Base-by-base conservation (phyloP, 768 basidiomycete species). In the Steccherinum ochraceum region DNA sequence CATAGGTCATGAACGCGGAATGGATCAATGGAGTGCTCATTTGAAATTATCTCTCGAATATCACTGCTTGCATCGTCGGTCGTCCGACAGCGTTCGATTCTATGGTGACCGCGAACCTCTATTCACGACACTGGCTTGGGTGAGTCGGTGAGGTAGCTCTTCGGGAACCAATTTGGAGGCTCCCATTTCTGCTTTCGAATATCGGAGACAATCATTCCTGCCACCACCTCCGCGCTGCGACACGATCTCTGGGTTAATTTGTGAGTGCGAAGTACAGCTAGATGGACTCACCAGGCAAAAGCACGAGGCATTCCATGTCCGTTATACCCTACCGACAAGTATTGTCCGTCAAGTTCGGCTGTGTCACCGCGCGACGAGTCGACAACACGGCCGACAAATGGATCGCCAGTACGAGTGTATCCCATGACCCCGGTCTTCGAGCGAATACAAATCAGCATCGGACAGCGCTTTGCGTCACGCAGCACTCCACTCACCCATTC, bases 301-400 rank as follows among this genome's bases (percentile, higher is more conserved):
- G 83, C 79, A 5, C 84, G 78, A 5, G 88, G 79, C 86, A 90
- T 89, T 0, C 89, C 89, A 56, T 90, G 89, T 1, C 88, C 89
- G 0, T 78, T 72, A 57, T 79, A 89, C 2, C 87, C 88, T 0
- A 82, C 87, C 7, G 80, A 70, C 13, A 90, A 79, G 60, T 79
- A 89, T 54, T 89, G 86, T 0, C 84, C 84, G 3, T 71, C 57
- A 50, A 73, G 74, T 1, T 58, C 51, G 4, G 60, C 58, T 2
- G 50, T 49, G 13, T 63, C 51, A 2, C 7, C 30, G 5, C 53
- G 50, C 1, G 55, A 53, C 7, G 59, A 57, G 23, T 64, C 68
- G 7, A 78, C 51, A 2, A 86, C 77, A 2, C 80, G 81, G 19
- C 85, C 84, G 13, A 90, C 87, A 48, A 88, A 80, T 0, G 89